phyloP scores from a whole-genome alignment of 1,284 basidiomycete species.

The Tilletia setariae region DNA sequence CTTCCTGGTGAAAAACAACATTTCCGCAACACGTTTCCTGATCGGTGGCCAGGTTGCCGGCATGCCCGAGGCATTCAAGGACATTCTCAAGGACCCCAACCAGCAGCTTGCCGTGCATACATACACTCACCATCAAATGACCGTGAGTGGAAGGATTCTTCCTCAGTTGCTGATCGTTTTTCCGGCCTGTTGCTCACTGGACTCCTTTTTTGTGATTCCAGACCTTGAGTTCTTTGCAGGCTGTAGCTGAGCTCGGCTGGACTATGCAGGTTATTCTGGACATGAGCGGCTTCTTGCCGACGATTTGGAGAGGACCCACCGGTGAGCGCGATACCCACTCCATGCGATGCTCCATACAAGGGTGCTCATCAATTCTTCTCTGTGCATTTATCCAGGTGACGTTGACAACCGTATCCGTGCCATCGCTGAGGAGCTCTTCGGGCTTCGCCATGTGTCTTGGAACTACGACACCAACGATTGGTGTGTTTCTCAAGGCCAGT shows the following conservation, averaged over 20 bases:
- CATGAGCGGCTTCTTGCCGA: slow-evolving; percentile 62
- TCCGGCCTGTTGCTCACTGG: neutral
- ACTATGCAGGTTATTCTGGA: slow-evolving; percentile 75
- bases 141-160: slow-evolving; percentile 58
- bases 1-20: slow-evolving; percentile 25
- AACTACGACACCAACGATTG: slow-evolving; percentile 56
- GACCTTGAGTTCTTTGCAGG: slow-evolving; percentile 74
- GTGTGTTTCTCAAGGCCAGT: slow-evolving; percentile 22
- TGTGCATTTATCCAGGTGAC: slow-evolving; percentile 30
- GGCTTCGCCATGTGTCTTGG: slow-evolving; percentile 71
- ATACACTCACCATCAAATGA: slow-evolving; percentile 64
- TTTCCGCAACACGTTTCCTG: slow-evolving; percentile 59
- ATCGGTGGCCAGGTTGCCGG: slow-evolving; percentile 23
- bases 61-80: slow-evolving; percentile 14
- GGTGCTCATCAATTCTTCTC: slow-evolving; percentile 1
- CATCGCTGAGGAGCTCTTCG: slow-evolving; percentile 46
- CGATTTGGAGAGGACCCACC: slow-evolving; percentile 44
- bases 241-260: slow-evolving; percentile 92
- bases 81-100: slow-evolving; percentile 34
- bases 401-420: slow-evolving; percentile 53
- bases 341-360: neutral
- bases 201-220: neutral
- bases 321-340: slow-evolving; percentile 1
- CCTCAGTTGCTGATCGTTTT: too few species aligned
- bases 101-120: slow-evolving; percentile 54